Conservation (phyloP, 176 grass and related monocot species). For the Cenchrus fungigraminus region DNA sequence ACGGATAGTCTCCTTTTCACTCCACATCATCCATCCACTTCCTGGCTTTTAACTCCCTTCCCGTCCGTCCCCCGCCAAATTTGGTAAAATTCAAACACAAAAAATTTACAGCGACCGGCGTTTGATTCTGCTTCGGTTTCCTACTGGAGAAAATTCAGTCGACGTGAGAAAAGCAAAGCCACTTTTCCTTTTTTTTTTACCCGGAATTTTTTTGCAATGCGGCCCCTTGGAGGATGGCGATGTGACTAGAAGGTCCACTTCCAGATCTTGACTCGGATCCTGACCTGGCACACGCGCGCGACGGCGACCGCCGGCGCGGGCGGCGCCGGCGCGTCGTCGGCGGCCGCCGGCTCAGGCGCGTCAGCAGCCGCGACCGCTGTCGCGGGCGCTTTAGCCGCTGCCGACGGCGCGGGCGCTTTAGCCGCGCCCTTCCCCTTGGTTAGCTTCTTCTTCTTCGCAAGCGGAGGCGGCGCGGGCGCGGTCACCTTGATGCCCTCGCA, state of each 20-base stretch:
- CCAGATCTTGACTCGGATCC: constrained; percentile 99
- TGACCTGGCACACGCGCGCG: constrained; percentile 73
- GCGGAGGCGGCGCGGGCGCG: constrained; percentile 3
- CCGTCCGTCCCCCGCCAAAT: constrained; percentile 37
- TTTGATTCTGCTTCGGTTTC: constrained; percentile 44
- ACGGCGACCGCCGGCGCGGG: constrained; percentile 32
- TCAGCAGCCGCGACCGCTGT: background rate
- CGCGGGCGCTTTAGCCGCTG: no score
- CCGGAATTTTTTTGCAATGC: constrained; percentile 38
- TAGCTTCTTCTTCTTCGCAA: no score
- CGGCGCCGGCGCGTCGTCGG: constrained; percentile 44
- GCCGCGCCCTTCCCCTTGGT: no score
- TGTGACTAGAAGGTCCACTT: constrained; percentile 92
- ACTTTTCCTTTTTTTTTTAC: constrained; percentile 22
- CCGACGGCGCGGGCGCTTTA: no score
- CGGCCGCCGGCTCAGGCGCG: background rate
- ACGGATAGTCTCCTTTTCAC: background rate
- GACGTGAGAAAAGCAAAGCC: constrained; percentile 45
- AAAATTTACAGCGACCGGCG: constrained; percentile 53
- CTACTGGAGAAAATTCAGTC: constrained; percentile 14
- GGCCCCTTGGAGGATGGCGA: constrained; percentile 22
- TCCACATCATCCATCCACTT: background rate
- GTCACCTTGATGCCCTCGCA: constrained; percentile 72
- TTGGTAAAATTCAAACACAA: constrained; percentile 54
- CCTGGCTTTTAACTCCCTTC: background rate